These are phyloP conservation scores for Leccinum variabile DNA, from an alignment of 1,284 basidiomycete species.

Conservation along the genomic window DNA sequence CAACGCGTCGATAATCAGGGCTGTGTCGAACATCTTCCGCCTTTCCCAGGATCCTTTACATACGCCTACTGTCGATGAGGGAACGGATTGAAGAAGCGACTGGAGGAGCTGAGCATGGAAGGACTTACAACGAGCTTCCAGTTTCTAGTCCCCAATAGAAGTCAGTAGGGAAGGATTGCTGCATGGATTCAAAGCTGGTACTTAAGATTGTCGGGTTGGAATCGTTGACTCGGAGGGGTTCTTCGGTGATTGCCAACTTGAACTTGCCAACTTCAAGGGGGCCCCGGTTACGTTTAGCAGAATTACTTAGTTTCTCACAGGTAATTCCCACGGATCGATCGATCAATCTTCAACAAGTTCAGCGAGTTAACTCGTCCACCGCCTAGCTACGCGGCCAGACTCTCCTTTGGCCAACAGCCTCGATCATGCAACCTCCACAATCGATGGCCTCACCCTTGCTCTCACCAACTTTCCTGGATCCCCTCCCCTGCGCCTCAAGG, in stretches of 20 bases:
- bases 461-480: slow-evolving; percentile 67
- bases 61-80: slow-evolving; percentile 56
- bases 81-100: slow-evolving; percentile 33
- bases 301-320: neutral
- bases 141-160: slow-evolving; percentile 61
- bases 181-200: slow-evolving; percentile 71
- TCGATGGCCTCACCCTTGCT: slow-evolving; percentile 75
- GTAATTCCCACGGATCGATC: slow-evolving; percentile 25
- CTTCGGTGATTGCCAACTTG: no score
- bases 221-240: slow-evolving; percentile 17
- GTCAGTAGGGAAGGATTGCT: slow-evolving; percentile 62
- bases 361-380: neutral
- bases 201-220: slow-evolving; percentile 51
- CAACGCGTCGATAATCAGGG: slow-evolving; percentile 60
- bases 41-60: slow-evolving; percentile 58
- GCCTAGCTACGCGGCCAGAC: slow-evolving; percentile 44
- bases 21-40: slow-evolving; percentile 74
- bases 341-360: no score
- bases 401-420: slow-evolving; percentile 58
- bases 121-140: slow-evolving; percentile 68
- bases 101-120: slow-evolving; percentile 71
- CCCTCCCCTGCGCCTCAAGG: slow-evolving; percentile 61
- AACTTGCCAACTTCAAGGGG: no score
- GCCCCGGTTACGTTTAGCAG: no score
- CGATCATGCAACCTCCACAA: slow-evolving; percentile 60